Base-by-base conservation (phyloP, 1,284 basidiomycete genomes). In the Meira miltonrushii region DNA sequence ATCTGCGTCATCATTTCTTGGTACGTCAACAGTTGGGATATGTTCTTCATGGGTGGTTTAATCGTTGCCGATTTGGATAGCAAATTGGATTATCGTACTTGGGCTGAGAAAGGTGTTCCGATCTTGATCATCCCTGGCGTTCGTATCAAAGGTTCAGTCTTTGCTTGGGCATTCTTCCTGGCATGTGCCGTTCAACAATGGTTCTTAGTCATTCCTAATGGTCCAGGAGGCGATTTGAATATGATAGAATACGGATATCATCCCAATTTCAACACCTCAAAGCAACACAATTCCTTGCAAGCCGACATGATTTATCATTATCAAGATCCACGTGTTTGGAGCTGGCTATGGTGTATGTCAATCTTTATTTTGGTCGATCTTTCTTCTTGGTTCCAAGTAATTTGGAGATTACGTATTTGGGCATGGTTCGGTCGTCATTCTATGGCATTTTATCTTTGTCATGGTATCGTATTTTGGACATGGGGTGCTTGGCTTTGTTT, bases 11-110 rank as follows among this genome's bases (percentile, higher is more conserved):
- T 38, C n/a, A 57, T 72, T 17, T 65, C 64, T 37, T 74, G 72
- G 72, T 74, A 68, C 55, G 68, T 68, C 33, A 62, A 69, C 53
- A 65, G 62, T 3, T 74, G 65, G 66, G 72, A 72, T 39, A 61
- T 69, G 44, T 74, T 72, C 64, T 72, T 74, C 60, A 71, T 74
- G 61, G 61, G 68, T 9, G 72, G 72, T 55, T 57, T 74, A 21
- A 65, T 72, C 5, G 53, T 74, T 11, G 69, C 70, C 40, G 72
- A 74, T 51, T 57, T 69, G 37, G 72, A 74, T 54, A 66, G 61
- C 59, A 68, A 66, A 58, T 60, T 74, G 58, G 66, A 72, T 50
- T 74, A 74, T 62, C 67, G 71, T 49, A 63, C 50, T 11, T 49
- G 51, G 28, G 67, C 69, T 0, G 57, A 57, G 8, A 65, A 65